These are phyloP conservation scores for Aspergillus quadricinctus DNA, from an alignment of 2,329 filamentous ascomycete genomes.

Conservation along the genomic window DNA sequence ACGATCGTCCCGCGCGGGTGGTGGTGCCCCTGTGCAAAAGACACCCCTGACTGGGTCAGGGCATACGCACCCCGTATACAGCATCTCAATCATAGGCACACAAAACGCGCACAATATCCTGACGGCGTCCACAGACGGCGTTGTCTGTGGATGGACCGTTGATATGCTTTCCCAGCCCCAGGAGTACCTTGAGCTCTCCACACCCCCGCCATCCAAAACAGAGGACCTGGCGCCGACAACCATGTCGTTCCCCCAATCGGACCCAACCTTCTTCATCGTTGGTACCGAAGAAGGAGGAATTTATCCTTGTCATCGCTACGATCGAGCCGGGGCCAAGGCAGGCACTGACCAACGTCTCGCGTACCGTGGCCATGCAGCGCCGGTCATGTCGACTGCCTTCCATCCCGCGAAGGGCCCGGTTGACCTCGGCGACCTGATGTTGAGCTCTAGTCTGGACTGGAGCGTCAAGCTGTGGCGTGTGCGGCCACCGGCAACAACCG, in stretches of 20 bases:
- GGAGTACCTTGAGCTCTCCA: constrained; percentile 82
- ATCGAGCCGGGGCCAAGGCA: constrained; percentile 93
- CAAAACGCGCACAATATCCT: constrained; percentile 99
- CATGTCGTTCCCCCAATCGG: constrained; percentile 88
- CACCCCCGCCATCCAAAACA: constrained; percentile 79
- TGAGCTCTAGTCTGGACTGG: constrained; percentile 94
- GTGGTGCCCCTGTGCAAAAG: constrained; percentile 76
- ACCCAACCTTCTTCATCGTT: constrained; percentile 95
- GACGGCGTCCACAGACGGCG: constrained; percentile 91
- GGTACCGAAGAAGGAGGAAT: constrained; percentile 96
- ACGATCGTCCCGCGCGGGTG: constrained; percentile 69
- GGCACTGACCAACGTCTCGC: constrained; percentile 85
- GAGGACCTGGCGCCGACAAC: constrained; percentile 94
- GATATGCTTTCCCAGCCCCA: constrained; percentile 98
- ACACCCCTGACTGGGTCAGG: constrained; percentile 92
- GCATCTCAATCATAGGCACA: constrained; percentile 90
- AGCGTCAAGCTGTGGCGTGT: constrained; percentile 96
- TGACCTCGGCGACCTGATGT: constrained; percentile 87
- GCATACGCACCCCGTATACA: constrained; percentile 95
- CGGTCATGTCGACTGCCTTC: constrained; percentile 94
- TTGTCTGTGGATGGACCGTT: constrained; percentile 94
- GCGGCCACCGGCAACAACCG: constrained; percentile 48
- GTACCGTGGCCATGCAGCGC: constrained; percentile 86
- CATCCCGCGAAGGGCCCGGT: constrained; percentile 89
- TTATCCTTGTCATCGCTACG: constrained; percentile 94